These are phyloP conservation scores for Colletotrichum godetiae DNA, from an alignment of 2,329 filamentous ascomycete species.

Conservation along the genomic window DNA sequence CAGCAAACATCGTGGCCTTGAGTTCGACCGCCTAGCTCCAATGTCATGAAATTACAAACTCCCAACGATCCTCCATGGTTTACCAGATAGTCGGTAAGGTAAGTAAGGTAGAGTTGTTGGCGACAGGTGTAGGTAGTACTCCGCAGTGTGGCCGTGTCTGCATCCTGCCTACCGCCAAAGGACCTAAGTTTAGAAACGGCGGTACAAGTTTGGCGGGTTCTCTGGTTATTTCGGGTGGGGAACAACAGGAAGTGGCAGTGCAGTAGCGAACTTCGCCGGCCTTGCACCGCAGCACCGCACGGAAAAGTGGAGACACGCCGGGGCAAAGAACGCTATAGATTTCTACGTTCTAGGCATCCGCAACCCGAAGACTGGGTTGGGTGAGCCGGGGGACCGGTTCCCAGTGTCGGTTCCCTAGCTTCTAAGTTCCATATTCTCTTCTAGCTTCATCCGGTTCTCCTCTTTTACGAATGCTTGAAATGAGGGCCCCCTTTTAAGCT, in stretches of 20 bases:
- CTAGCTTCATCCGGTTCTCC: neutral
- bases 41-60: neutral
- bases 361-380: neutral
- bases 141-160: neutral
- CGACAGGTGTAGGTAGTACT: too few species aligned
- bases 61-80: neutral
- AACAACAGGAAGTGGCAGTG: conserved; percentile 7
- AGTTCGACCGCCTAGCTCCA: neutral
- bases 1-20: neutral
- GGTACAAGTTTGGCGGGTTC: neutral
- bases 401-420: neutral
- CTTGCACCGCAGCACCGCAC: neutral
- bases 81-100: neutral
- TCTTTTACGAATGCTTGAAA: neutral
- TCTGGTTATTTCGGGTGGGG: neutral
- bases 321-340: neutral
- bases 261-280: neutral
- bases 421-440: neutral
- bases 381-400: neutral
- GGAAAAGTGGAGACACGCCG: neutral
- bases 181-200: conserved; percentile 13
- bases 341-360: neutral
- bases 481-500: neutral
- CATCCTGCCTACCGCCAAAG: neutral
- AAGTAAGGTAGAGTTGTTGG: neutral